phyloP scores from a whole-genome alignment of 75 land plant species.

The Gnetum montanum region DNA sequence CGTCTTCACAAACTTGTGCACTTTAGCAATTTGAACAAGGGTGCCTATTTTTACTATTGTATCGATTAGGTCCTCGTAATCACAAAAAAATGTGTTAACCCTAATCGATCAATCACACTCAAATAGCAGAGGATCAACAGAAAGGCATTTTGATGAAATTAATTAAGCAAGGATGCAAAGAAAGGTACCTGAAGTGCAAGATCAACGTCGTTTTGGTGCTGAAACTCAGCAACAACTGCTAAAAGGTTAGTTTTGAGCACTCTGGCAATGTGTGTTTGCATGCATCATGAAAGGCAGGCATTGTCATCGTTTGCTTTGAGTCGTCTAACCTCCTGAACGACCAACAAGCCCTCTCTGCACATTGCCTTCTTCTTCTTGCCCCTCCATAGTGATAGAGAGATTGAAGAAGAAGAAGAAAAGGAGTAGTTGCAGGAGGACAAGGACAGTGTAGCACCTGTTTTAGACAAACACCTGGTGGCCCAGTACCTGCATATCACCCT shows the following conservation, averaged over 20 bases:
- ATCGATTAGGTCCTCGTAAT: too few species aligned
- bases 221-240: constrained; percentile 74
- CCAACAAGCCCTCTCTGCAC: constrained; percentile 74
- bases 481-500: too few species aligned
- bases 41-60: too few species aligned
- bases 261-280: constrained; percentile 50
- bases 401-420: constrained; percentile 9
- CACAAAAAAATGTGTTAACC: not conserved
- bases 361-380: constrained; percentile 66
- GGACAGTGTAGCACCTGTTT: too few species aligned
- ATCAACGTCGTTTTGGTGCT: constrained; percentile 67
- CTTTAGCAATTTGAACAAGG: too few species aligned
- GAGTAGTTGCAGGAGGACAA: too few species aligned
- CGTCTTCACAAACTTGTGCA: too few species aligned
- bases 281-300: constrained; percentile 27
- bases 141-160: not conserved
- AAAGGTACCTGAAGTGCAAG: constrained; percentile 91
- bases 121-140: not conserved
- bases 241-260: constrained; percentile 74
- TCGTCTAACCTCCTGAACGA: constrained; percentile 60
- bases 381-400: constrained; percentile 78
- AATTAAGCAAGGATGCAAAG: not conserved
- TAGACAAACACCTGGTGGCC: too few species aligned
- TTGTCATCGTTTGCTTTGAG: constrained; percentile 25
- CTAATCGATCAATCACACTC: too few species aligned